These are phyloP conservation scores for Fusarium multiceps DNA, from an alignment of 2,329 filamentous ascomycete genomes.

Conservation along the genomic window DNA sequence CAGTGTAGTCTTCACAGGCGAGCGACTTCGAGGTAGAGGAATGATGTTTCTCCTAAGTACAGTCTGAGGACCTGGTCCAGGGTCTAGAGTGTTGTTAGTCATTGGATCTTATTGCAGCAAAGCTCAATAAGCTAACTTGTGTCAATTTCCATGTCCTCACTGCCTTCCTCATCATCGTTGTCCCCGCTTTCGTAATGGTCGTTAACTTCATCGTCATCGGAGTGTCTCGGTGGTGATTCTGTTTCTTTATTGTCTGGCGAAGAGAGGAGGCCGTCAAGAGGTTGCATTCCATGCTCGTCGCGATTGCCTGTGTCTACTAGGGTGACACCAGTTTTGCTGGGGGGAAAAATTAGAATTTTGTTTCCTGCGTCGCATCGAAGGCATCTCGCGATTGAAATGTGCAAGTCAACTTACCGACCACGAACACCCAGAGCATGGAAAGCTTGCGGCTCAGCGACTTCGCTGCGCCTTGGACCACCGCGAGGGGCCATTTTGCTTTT, in stretches of 20 bases:
- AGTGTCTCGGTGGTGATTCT: conserved; percentile 34
- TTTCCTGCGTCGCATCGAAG: not conserved
- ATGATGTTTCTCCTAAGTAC: conserved; percentile 62
- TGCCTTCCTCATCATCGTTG: conserved; percentile 44
- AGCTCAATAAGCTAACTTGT: conserved; percentile 53
- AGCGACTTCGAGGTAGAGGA: conserved; percentile 62
- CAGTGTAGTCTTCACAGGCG: conserved; percentile 72
- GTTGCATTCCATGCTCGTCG: conserved; percentile 93
- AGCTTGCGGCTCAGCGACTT: conserved; percentile 48
- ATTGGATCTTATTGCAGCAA: not conserved
- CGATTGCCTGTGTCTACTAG: conserved; percentile 81
- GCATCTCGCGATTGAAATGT: not conserved
- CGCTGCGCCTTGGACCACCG: conserved; percentile 45
- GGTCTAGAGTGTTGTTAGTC: conserved; percentile 53
- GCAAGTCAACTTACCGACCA: conserved; percentile 51
- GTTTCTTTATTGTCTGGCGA: conserved; percentile 76
- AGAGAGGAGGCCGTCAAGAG: conserved; percentile 87
- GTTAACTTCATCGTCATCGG: conserved; percentile 32
- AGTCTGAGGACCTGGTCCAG: conserved; percentile 65
- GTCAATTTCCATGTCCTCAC: conserved; percentile 65
- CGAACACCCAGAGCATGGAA: conserved; percentile 51
- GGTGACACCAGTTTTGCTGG: conserved; percentile 88
- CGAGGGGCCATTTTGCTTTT: conserved; percentile 50
- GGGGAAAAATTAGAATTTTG: conserved; percentile 13
- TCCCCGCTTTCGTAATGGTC: conserved; percentile 42